Conservation (phyloP, 2,329 filamentous ascomycete species). For the Purpureocillium takamizusanense region DNA sequence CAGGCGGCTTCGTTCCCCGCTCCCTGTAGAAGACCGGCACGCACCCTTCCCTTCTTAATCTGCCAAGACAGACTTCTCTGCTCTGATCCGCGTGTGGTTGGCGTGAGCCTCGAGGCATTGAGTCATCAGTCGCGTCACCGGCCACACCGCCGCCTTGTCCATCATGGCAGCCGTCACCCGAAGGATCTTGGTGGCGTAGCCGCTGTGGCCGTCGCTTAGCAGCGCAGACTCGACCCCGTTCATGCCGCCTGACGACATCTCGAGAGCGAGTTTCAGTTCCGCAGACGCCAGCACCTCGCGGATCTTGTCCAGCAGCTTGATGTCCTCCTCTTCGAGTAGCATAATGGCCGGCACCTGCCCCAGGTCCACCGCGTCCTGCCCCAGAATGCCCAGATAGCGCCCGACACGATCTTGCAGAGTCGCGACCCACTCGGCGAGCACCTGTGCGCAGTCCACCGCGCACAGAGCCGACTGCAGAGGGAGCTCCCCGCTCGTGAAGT, state of each 20-base stretch:
- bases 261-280: conserved; percentile 67
- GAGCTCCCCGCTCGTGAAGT: conserved; percentile 74
- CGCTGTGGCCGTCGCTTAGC: conserved; percentile 51
- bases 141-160: conserved; percentile 86
- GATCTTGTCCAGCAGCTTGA: conserved; percentile 75
- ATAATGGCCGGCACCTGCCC: conserved; percentile 77
- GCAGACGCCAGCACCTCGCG: conserved; percentile 68
- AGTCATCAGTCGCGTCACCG: conserved; percentile 50
- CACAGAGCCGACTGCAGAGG: conserved; percentile 88
- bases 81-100: conserved; percentile 39
- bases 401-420: conserved; percentile 93
- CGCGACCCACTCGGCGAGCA: conserved; percentile 88
- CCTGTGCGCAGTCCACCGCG: conserved; percentile 86
- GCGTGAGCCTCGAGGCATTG: conserved; percentile 47
- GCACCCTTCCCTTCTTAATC: conserved; percentile 20
- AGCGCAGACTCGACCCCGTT: conserved; percentile 44
- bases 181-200: conserved; percentile 78
- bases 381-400: conserved; percentile 76
- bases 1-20: too few relatives aligned
- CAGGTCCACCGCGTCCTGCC: conserved; percentile 72
- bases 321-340: conserved; percentile 85
- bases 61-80: conserved; percentile 40
- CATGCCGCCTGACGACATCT: conserved; percentile 36
- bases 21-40: not conserved
- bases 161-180: conserved; percentile 80